Percentiles rank a stretch among this genome's conserved stretches.
These are phyloP conservation scores for Fraxinus cuspidata DNA, from an alignment of 257 asterid species.

Conservation along the genomic window DNA sequence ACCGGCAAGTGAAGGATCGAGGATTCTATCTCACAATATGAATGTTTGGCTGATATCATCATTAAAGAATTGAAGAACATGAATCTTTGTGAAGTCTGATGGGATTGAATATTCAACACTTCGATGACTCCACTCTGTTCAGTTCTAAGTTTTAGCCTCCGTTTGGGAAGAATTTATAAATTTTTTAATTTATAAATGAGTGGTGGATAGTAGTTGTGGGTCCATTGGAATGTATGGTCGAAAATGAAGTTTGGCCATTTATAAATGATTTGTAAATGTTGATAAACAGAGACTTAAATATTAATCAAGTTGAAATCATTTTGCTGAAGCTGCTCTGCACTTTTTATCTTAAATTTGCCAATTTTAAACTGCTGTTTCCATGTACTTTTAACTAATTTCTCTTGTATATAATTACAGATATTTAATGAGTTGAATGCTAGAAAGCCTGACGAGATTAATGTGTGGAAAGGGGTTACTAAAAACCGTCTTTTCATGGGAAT, in stretches of 20 bases:
- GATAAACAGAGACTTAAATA: background rate
- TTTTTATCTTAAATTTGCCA: background rate
- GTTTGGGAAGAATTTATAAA: no score
- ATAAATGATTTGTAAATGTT: no score
- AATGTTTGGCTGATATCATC: background rate
- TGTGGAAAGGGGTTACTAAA: constrained; percentile 69
- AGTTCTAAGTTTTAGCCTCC: background rate
- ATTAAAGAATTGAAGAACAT: background rate
- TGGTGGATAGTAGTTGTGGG: no score
- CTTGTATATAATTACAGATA: constrained; percentile 42
- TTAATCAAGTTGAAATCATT: background rate
- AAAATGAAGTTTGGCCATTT: no score
- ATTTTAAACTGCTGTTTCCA: background rate
- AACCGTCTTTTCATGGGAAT: constrained; percentile 82
- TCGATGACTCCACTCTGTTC: background rate
- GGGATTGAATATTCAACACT: background rate
- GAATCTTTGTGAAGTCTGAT: background rate
- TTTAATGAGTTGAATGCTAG: constrained; percentile 92
- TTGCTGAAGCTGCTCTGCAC: background rate
- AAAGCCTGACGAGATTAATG: constrained; percentile 85
- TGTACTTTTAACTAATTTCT: background rate
- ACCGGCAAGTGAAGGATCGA: background rate
- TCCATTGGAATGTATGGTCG: no score
- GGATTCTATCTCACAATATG: background rate
- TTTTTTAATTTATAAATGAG: no score